Percentiles rank a stretch among this genome's conserved stretches.
Evolutionary conservation across 2,329 filamentous ascomycete species (phyloP).

Genomic region (Colletotrichum cuscutae): DNA sequence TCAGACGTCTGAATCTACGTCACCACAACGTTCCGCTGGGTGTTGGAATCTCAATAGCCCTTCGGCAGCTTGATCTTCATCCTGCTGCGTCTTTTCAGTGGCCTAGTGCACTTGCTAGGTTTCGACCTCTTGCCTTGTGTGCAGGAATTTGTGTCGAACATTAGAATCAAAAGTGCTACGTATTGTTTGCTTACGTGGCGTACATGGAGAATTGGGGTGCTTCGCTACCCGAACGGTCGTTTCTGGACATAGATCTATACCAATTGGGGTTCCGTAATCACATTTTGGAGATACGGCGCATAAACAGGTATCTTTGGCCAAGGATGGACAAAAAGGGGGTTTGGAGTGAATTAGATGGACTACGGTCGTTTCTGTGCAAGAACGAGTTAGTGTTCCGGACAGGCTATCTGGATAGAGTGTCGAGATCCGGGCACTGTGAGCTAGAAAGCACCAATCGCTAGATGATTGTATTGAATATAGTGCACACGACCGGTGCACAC

Average conservation of each 20-base stretch:
- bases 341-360: slow-evolving; percentile 18
- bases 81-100: neutral
- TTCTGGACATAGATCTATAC: slow-evolving; percentile 31
- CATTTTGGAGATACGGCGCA: slow-evolving; percentile 29
- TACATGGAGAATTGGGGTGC: slow-evolving; percentile 7
- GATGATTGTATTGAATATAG: slow-evolving; percentile 8
- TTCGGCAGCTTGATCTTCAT: neutral
- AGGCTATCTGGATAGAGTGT: slow-evolving; percentile 14
- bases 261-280: slow-evolving; percentile 14
- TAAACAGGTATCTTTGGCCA: slow-evolving; percentile 25
- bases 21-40: slow-evolving; percentile 1
- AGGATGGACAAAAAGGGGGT: slow-evolving; percentile 11
- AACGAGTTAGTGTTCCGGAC: neutral
- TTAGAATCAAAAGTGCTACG: slow-evolving; percentile 23
- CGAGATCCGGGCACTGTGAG: slow-evolving; percentile 2
- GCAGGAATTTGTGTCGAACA: neutral
- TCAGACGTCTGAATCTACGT: slow-evolving; percentile 22
- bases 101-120: neutral
- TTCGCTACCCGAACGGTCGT: slow-evolving; percentile 25
- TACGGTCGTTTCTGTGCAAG: slow-evolving; percentile 32
- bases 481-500: neutral
- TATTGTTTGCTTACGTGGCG: slow-evolving; percentile 30
- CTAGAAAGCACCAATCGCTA: slow-evolving; percentile 27
- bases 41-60: neutral
- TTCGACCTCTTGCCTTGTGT: neutral